Base-by-base conservation (phyloP, 805 yeast genomes). In the Candida ipomoeae region DNA sequence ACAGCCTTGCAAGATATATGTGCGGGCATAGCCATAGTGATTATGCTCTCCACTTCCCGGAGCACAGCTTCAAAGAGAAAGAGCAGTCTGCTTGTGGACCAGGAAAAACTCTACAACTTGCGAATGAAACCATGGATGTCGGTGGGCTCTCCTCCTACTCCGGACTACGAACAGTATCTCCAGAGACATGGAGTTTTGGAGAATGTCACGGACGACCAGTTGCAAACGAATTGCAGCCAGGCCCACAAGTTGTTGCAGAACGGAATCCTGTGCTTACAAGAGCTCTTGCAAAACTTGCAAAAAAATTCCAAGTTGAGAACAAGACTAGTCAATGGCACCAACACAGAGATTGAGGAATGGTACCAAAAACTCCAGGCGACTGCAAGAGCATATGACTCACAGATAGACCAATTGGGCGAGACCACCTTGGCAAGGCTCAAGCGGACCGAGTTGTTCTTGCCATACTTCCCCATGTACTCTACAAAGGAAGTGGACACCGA, bases 51-150 rank as follows among this genome's bases (percentile, higher is more conserved):
- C 32, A 21, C 17, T 43, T 46, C 43, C 35, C 21, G 2, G 26
- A 29, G 1, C 34, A 23, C 32, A 38, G 21, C 39, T 11, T 20
- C 45, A 18, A 33, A 42, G 11, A 26, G 23, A 17, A 36, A 6
- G 13, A 23, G 14, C n/a, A 17, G 23, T 5, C 21, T 35, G 43
- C 37, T 49, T 6, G 52, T 38, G 15, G 38, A 34, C 36, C 34
- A 11, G 34, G 68, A 69, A 46, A 50, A 52, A 38, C 52, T 69
- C 18, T 70, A 56, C 48, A 55, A 62, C 10, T 68, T 89, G 42
- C 79, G 96, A 56, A 77, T 89, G 79, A 89, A 89, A 63, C 83
- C 94, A 3, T 88, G 86, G 70, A 79, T 85, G 20, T 79, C 89
- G 0, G 85, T 90, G 18, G 96, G 95, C 0, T 82, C 82, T 10